Evolutionary conservation across 345 rosid genomes (phyloP), one percentile per base, ranked within the genome.

Genomic region (Toxicodendron radicans): DNA sequence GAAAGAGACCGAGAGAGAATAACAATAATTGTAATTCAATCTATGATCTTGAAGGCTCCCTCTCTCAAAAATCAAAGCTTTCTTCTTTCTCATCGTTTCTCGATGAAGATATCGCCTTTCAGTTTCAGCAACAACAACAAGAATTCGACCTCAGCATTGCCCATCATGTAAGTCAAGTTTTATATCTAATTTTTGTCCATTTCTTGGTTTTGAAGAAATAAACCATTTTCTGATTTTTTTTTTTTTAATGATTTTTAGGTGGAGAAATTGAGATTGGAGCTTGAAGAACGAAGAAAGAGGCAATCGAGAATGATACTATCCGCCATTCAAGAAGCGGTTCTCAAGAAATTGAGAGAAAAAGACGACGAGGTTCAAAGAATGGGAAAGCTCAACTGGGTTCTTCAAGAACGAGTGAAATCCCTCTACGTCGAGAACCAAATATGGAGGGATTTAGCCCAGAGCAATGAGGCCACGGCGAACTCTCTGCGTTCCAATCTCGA

Each of bases 391-490:
- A 89, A 87, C 21, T 89, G 90, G 87, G 82, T 79, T 65, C 85
- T 93, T 30, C 90, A 91, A 76, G 97, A 93, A 33, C 77, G 85
- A 1, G 88, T 87, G 17, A 86, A 86, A 68, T 76, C 79, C 51
- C 68, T 93, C 3, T 83, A 38, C 70, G 72, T 83, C 0, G 97
- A 93, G 73, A 91, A 87, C 64, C 92, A 86, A 30, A 64, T 90
- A 1, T 91, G 91, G 98, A 76, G 88, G 5, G 90, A 89, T 41
- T 65, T 88, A 27, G 97, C 97, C 0, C 92, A 87, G 38, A 79
- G 83, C 18, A 90, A 90, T 30, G 98, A 93, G 78, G 91, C 91
- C 57, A 82, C 87, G 0, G 93, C 93, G 13, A 88, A 85, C 64
- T 83, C 86, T 4, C 84, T 93, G 20, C 79, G 93, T 1, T 75